A percentile compares a stretch with the other conserved stretches of the same genome.
Evolutionary conservation across 371 early-diverging fungal species (phyloP).

Genomic region (Umbelopsis sp.): DNA sequence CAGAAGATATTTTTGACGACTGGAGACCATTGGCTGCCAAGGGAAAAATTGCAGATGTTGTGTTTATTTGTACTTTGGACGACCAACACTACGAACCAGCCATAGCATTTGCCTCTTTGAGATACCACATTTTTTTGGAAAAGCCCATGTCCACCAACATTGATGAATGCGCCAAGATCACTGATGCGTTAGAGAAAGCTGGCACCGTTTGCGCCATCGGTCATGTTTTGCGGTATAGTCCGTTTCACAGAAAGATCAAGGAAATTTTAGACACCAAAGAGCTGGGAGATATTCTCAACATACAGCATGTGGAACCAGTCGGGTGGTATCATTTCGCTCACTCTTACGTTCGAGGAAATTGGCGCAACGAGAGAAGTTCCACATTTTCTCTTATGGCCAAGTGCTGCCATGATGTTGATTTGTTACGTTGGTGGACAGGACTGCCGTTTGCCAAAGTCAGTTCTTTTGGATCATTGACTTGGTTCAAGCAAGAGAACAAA

Average conservation of each 20-base stretch:
- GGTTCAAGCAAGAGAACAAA: slow-evolving; percentile 54
- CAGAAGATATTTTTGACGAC: slow-evolving; percentile 21
- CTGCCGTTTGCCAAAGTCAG: slow-evolving; percentile 25
- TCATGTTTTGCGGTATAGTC: slow-evolving; percentile 58
- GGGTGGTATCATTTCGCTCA: slow-evolving; percentile 60
- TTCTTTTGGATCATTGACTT: slow-evolving; percentile 57
- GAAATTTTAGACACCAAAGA: slow-evolving; percentile 43
- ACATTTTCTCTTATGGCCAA: slow-evolving; percentile 62
- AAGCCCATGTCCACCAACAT: slow-evolving; percentile 58
- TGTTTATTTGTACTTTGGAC: slow-evolving; percentile 33
- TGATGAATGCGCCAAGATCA: slow-evolving; percentile 47
- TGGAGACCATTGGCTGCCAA: slow-evolving; percentile 26
- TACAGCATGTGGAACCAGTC: slow-evolving; percentile 60
- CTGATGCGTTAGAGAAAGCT: slow-evolving; percentile 35
- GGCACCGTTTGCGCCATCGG: slow-evolving; percentile 38
- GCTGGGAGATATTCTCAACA: slow-evolving; percentile 55
- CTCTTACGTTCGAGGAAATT: slow-evolving; percentile 63
- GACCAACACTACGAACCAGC: slow-evolving; percentile 29
- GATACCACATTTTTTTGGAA: slow-evolving; percentile 60
- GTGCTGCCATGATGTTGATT: slow-evolving; percentile 46
- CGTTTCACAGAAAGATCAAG: slow-evolving; percentile 51
- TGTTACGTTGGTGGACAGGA: slow-evolving; percentile 24
- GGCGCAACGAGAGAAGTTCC: slow-evolving; percentile 47
- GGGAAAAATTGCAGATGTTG: slow-evolving; percentile 26
- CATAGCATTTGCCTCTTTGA: slow-evolving; percentile 38